Conservation (phyloP, 768 basidiomycete genomes). For the Mrakia blollopis region DNA sequence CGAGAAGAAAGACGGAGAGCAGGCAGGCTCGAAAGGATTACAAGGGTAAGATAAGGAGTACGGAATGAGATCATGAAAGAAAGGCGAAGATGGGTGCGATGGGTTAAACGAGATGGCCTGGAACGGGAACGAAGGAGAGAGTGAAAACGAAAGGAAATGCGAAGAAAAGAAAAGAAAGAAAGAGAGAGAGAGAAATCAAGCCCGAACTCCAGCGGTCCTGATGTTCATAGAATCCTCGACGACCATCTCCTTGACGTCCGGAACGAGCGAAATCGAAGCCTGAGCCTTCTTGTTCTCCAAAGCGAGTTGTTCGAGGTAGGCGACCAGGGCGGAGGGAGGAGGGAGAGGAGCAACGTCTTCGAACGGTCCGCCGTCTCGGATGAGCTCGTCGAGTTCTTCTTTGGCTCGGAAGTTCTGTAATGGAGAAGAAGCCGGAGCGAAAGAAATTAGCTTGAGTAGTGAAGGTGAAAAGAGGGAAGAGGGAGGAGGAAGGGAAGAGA, state of each 20-base stretch:
- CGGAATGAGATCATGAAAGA: too few relatives aligned
- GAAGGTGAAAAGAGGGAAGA: neutral
- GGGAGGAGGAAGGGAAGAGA: too few relatives aligned
- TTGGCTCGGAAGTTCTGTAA: neutral
- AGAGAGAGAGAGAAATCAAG: constrained; percentile 51
- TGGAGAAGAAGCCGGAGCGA: too few relatives aligned
- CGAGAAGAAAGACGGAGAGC: too few relatives aligned
- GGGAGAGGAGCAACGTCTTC: constrained; percentile 13
- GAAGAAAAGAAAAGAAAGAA: constrained; percentile 98
- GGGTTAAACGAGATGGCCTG: too few relatives aligned
- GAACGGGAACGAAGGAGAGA: too few relatives aligned
- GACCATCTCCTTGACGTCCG: neutral
- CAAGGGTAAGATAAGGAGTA: too few relatives aligned
- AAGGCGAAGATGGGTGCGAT: too few relatives aligned
- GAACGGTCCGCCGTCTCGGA: constrained; percentile 26
- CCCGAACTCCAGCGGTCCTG: too few relatives aligned
- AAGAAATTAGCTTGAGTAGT: neutral
- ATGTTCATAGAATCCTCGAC: neutral
- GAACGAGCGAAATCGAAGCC: too few relatives aligned
- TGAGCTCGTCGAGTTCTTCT: constrained; percentile 28
- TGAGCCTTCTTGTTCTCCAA: neutral
- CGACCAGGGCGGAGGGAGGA: neutral
- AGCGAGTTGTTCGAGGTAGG: constrained; percentile 2
- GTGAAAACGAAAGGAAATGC: constrained; percentile 40
- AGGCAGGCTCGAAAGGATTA: too few relatives aligned